Evolutionary conservation across 768 basidiomycete species (phyloP).

Genomic region (Inosperma sp.): DNA sequence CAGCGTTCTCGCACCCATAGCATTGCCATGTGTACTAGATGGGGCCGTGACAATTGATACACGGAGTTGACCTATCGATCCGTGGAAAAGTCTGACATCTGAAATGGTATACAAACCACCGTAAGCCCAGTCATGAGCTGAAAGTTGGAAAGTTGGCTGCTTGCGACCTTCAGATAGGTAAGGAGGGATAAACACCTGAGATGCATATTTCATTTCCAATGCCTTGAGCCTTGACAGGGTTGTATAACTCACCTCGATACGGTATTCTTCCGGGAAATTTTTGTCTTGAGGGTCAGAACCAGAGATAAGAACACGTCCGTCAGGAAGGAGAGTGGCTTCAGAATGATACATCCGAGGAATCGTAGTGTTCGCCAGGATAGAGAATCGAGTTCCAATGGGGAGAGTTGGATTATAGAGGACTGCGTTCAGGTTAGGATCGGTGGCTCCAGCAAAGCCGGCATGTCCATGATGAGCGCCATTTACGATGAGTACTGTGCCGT

Average conservation of each 20-base stretch:
- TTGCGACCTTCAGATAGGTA: slow-evolving; percentile 63
- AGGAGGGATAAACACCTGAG: slow-evolving; percentile 75
- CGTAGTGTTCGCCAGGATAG: slow-evolving; percentile 62
- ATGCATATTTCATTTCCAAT: slow-evolving; percentile 12
- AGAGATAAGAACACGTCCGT: no score
- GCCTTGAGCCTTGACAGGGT: background rate
- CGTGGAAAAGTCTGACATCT: slow-evolving; percentile 41
- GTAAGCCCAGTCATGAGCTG: slow-evolving; percentile 58
- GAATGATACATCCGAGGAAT: slow-evolving; percentile 66
- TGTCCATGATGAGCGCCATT: no score
- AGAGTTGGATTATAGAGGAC: slow-evolving; percentile 67
- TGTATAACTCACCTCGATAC: no score
- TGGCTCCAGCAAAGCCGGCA: slow-evolving; percentile 74
- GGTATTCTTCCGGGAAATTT: slow-evolving; percentile 58
- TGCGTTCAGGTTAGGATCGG: slow-evolving; percentile 63
- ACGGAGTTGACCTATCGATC: slow-evolving; percentile 42
- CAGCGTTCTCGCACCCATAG: no score
- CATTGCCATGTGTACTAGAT: no score
- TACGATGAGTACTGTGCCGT: no score
- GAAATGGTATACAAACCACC: slow-evolving; percentile 50
- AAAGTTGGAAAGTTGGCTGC: slow-evolving; percentile 62
- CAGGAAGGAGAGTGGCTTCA: no score
- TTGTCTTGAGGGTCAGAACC: slow-evolving; percentile 68
- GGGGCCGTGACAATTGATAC: slow-evolving; percentile 64
- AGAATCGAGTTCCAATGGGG: slow-evolving; percentile 56